These are phyloP conservation scores for Heritiera littoralis DNA, from an alignment of 345 rosid genomes.

Conservation along the genomic window DNA sequence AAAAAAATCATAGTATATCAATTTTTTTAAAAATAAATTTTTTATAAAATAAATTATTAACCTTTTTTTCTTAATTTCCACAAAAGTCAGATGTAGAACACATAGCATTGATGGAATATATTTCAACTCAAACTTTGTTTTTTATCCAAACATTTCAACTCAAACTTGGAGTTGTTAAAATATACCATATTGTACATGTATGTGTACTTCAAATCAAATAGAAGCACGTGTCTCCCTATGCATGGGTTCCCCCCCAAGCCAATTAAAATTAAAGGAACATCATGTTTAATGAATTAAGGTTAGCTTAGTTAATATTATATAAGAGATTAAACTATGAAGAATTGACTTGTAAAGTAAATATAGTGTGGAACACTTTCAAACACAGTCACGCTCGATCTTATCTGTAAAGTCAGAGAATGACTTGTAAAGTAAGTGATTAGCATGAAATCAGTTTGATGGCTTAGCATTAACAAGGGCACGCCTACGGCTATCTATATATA, in stretches of 20 bases:
- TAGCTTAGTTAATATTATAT: background rate
- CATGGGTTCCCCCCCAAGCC: background rate
- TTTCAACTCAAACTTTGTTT: background rate
- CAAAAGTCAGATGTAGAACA: too few species aligned
- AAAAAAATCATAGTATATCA: too few species aligned
- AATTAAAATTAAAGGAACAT: background rate
- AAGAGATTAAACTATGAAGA: background rate
- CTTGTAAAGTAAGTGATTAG: conserved; percentile 8
- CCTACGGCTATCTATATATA: too few species aligned
- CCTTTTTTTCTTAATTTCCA: too few species aligned
- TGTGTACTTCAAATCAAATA: conserved; percentile 32
- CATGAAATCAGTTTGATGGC: too few species aligned
- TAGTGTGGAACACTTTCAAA: conserved; percentile 2
- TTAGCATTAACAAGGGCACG: too few species aligned
- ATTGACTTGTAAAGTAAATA: background rate
- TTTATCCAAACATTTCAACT: background rate
- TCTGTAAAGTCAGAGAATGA: conserved; percentile 24
- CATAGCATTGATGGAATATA: too few species aligned
- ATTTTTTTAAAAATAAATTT: too few species aligned
- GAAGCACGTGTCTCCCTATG: conserved; percentile 25
- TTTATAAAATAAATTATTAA: too few species aligned
- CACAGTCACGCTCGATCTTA: conserved; percentile 12
- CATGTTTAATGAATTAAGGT: background rate
- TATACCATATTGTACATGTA: conserved; percentile 15
- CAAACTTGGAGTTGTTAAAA: background rate